Evolutionary conservation across 169 alveolate genomes (phyloP).

Genomic region (Eimeria praecox): DNA sequence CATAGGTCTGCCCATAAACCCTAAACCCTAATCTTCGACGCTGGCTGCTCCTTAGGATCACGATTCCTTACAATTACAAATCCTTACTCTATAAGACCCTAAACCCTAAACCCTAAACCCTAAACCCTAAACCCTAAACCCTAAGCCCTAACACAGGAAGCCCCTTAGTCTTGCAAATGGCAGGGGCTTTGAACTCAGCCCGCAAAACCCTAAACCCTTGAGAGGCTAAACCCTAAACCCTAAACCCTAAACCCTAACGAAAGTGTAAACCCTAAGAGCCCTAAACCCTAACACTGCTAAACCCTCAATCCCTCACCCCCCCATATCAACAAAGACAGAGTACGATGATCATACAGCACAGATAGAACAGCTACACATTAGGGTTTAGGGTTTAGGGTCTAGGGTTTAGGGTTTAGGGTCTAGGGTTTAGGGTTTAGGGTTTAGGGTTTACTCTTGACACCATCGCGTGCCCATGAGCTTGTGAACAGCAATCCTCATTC

Average conservation of each 20-base stretch:
- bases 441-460: slow-evolving; percentile 85
- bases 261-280: not conserved
- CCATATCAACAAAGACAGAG: not conserved
- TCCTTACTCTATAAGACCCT: too few relatives aligned
- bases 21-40: too few relatives aligned
- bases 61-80: too few relatives aligned
- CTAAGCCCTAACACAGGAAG: too few relatives aligned
- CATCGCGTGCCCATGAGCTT: slow-evolving; percentile 90
- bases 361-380: not conserved
- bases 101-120: too few relatives aligned
- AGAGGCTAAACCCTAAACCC: too few relatives aligned
- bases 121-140: too few relatives aligned
- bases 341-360: not conserved
- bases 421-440: slow-evolving; percentile 8
- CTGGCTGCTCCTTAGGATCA: too few relatives aligned
- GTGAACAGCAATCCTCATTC: slow-evolving; percentile 93
- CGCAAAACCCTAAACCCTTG: too few relatives aligned
- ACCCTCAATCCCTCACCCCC: not conserved
- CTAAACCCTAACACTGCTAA: not conserved
- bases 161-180: too few relatives aligned
- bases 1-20: too few relatives aligned
- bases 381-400: not conserved
- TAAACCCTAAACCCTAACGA: not conserved
- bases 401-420: slow-evolving; percentile 46
- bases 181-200: too few relatives aligned